Evolutionary conservation across 1,284 basidiomycete genomes (phyloP), one percentile per base, ranked within the genome.

Genomic region (Ceratobasidium sp.): DNA sequence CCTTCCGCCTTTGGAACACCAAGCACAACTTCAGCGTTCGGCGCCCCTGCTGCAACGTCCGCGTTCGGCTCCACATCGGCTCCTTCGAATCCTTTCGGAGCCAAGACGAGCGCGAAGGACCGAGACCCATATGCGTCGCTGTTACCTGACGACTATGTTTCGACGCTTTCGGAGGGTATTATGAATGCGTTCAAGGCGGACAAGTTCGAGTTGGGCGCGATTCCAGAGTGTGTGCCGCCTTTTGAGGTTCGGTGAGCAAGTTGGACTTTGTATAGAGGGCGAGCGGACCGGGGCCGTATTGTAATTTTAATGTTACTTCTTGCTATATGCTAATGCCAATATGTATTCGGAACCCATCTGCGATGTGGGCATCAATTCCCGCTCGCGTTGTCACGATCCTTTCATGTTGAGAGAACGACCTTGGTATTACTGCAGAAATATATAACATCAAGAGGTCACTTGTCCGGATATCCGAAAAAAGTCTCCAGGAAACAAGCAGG

Each of bases 161-260:
- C 86, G 59, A 81, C 88, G 29, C 78, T 91, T 73, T 90, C 89
- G 7, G 82, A 85, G 50, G 82, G 82, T 29, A 88, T 86, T 59
- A 80, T 88, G 77, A 86, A 87, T 17, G 89, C 90, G 50, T 96
- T 94, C 80, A 82, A 84, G 79, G 85, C 83, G 14, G 83, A 85
- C 64, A 87, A 81, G 82, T 96, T 95, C 79, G 88, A 89, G 78
- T 90, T 90, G 88, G 91, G 89, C 11, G 86, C 87, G 75, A 88
- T 96, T 27, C 94, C 94, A 0, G 89, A 93, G 63, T 89, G 89
- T 84, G 86, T 93, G 60, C 94, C 94, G 47, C 94, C 94, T 1
- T 79, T 91, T 75, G 89, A 90, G 79, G 81, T 93, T 78, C 84
- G 91, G 72, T 90, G 79, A 78, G n/a, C 15, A 36, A 44, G 59